Conservation (phyloP, 331 rosid genomes). For the Quercus phellos region DNA sequence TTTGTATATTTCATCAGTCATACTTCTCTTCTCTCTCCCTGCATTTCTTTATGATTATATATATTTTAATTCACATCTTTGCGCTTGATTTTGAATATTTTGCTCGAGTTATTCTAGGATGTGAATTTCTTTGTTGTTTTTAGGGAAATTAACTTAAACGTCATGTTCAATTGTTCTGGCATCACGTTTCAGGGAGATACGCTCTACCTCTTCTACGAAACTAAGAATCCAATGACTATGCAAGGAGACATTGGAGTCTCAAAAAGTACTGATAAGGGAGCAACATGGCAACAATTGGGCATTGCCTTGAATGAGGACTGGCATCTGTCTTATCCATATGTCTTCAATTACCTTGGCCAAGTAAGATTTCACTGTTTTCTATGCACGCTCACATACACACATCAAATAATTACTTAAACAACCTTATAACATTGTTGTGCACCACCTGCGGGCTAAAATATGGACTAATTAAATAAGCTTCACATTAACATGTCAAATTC, state of each 20-base stretch:
- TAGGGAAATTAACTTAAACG: neutral
- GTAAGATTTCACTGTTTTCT: constrained; percentile 35
- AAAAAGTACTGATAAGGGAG: constrained; percentile 85
- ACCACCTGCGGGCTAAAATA: neutral
- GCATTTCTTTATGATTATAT: neutral
- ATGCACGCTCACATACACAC: neutral
- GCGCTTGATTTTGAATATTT: neutral
- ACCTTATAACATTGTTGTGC: neutral
- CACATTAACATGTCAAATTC: neutral
- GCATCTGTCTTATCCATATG: constrained; percentile 95
- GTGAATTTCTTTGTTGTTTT: constrained; percentile 7
- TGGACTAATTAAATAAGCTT: neutral
- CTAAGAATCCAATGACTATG: constrained; percentile 74
- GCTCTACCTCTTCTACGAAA: constrained; percentile 78
- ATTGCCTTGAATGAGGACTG: constrained; percentile 87
- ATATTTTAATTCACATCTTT: neutral
- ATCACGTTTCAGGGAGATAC: constrained; percentile 56
- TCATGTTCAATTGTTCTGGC: constrained; percentile 16
- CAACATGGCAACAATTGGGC: constrained; percentile 89
- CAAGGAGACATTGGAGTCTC: constrained; percentile 98
- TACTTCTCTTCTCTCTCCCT: too few relatives aligned
- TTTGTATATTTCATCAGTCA: too few relatives aligned
- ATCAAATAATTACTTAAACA: neutral
- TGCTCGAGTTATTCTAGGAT: constrained; percentile 1
- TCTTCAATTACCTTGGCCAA: constrained; percentile 66